phyloP scores from a whole-genome alignment of 148 eudicot species.

The Selenicereus undatus region DNA sequence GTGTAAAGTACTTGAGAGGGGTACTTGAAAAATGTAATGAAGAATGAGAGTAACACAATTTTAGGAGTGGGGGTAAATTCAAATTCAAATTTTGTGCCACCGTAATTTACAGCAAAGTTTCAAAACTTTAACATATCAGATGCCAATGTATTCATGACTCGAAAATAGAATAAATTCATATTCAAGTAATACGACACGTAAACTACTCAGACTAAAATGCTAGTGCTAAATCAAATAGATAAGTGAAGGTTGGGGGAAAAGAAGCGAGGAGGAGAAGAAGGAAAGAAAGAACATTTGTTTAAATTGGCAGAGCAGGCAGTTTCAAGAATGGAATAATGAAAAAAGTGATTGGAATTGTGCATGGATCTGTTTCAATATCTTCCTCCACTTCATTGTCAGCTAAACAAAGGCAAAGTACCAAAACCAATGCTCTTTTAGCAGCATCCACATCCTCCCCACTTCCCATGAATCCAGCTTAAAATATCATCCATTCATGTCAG shows the following conservation, averaged over 20 bases:
- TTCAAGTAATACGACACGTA: background rate
- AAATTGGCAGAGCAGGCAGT: background rate
- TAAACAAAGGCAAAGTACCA: slow-evolving; percentile 5
- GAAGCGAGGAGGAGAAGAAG: too few relatives aligned
- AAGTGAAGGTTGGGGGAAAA: background rate
- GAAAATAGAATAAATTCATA: background rate
- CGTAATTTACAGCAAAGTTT: background rate
- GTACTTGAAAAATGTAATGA: too few relatives aligned
- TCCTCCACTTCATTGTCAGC: slow-evolving; percentile 10
- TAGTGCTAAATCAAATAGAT: background rate
- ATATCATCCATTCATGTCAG: background rate
- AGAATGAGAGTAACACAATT: background rate
- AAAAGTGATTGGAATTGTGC: slow-evolving; percentile 5
- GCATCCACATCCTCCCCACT: slow-evolving; percentile 10
- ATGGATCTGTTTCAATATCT: slow-evolving; percentile 19
- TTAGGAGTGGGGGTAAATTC: background rate
- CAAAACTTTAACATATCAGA: background rate
- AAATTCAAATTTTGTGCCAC: too few relatives aligned
- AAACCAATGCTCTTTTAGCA: background rate
- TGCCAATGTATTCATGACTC: background rate
- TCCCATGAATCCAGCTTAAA: slow-evolving; percentile 20
- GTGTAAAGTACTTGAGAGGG: too few relatives aligned
- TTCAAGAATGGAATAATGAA: slow-evolving; percentile 11
- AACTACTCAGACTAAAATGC: background rate
- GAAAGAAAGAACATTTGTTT: too few relatives aligned